A percentile compares a stretch with the other conserved stretches of the same genome.
These are phyloP conservation scores for Colletotrichum godetiae DNA, from an alignment of 2,329 filamentous ascomycete species.

Conservation along the genomic window DNA sequence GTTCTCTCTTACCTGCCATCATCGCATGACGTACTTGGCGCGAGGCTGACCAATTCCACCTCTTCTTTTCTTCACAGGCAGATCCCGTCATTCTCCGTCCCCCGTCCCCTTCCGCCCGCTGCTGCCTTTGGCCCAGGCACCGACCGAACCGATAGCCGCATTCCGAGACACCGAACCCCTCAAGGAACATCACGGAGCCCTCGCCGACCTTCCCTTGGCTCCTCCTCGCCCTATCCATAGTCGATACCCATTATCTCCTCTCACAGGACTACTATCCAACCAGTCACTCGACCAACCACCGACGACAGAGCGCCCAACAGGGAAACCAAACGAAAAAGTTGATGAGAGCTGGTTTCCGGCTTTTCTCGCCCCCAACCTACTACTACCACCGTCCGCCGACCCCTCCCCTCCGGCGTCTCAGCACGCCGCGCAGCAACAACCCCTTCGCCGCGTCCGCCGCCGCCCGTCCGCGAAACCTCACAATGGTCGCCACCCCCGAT, in stretches of 20 bases:
- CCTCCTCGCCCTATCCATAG: neutral
- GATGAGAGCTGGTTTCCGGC: constrained; percentile 5
- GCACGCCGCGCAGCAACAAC: constrained; percentile 5
- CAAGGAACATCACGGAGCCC: neutral
- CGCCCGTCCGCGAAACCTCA: neutral
- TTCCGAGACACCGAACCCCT: constrained; percentile 9
- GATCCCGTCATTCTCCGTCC: constrained; percentile 31
- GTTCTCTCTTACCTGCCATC: neutral
- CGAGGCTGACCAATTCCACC: constrained; percentile 26
- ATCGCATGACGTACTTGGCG: constrained; percentile 30
- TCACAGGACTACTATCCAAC: neutral
- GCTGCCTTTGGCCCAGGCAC: constrained; percentile 9
- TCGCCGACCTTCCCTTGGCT: neutral
- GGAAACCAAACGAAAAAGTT: neutral
- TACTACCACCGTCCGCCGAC: neutral
- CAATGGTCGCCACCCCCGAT: constrained; percentile 35
- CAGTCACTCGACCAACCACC: neutral
- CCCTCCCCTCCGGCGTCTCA: constrained; percentile 14
- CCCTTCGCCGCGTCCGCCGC: neutral
- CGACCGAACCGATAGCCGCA: constrained; percentile 21
- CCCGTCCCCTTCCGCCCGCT: neutral
- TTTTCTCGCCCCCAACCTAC: neutral
- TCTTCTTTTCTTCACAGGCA: constrained; percentile 7
- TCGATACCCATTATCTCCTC: neutral
- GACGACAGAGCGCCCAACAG: neutral